Evolutionary conservation across 805 yeast genomes (phyloP), one percentile per base, ranked within the genome.

Genomic region (Clavispora asparagi): DNA sequence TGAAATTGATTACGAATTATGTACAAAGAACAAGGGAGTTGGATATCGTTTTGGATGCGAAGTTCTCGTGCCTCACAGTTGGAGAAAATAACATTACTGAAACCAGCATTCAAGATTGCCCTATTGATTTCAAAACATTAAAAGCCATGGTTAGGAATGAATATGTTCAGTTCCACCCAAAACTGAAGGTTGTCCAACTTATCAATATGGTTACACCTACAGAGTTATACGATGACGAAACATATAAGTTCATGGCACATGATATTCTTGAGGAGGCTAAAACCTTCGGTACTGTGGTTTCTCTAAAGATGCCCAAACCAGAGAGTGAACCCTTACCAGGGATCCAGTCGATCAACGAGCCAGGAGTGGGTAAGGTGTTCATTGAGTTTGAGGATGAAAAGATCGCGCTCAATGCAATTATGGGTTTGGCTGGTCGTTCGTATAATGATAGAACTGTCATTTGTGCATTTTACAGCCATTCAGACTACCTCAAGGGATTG

Each of bases 341-440:
- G 41, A 49, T 69, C 31, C 60, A 58, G 35, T 70, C 66, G 42
- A 65, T 66, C 41, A 56, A 65, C 4, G 69, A 71, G 32, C 73
- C 84, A 2, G 87, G 86, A 6, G 73, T 83, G 41, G 96, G 97
- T 0, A 83, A 79, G 51, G 73, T 89, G 0, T 89, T 74, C 61
- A 79, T 87, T 19, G 80, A 83, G 61, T 90, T 85, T 63, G 73
- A 70, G 1, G 67, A 69, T 11, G 63, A 70, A 1, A 76, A 76
- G 1, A 64, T 66, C 2, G 83, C 95, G 1, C 60, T 67, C 6
- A 61, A 63, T 8, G 95, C 94, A 0, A 61, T 77, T 29, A 67
- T 80, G 63, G 76, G 71, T 9, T 54, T 88, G 14, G 80, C 85
- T 8, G 96, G 96, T 1, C 65, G 83, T 43, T 64, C 65, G 43